Evolutionary conservation across 345 rosid species (phyloP), one percentile per base, ranked within the genome.

Genomic region (Gossypium ekmanianum): DNA sequence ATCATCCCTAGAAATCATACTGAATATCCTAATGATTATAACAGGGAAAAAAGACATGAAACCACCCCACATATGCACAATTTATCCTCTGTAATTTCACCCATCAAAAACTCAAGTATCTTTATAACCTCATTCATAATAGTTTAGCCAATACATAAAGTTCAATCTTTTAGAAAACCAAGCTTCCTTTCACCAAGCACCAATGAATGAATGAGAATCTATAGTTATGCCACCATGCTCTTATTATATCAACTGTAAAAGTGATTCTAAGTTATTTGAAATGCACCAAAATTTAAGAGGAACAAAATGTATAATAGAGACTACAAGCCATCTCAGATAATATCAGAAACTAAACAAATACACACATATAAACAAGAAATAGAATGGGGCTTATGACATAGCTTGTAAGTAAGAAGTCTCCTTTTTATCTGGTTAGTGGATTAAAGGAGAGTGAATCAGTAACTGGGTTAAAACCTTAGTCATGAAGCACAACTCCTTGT

Each of bases 181-280:
- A 67, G 39, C 18, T 22, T 45, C 71, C 70, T 67, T 67, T 20
- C 39, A 67, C 18, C 12, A 66, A 56, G 26, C 70, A 65, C 52
- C 70, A 20, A 43, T 8, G 4, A 34, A 20, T 56, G 27, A 65
- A 43, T 65, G 52, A 44, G 20, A 43, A 18, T 44, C 27, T 65
- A 43, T 65, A 65, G 44, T 18, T 65, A 43, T 65, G 52, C 26
- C 51, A 44, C 70, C 52, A 44, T 24, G 20, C 52, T 11, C 70
- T 45, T 7, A 10, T 43, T 20, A 45, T 11, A 47, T 47, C 34
- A 47, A 22, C 39, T 22, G n/a, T 9, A 47, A 47, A 59, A 47
- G 16, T 45, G 54, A 66, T 20, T 3, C 62, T 2, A 14, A 11
- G 71, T 66, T 66, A 45, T 20, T 24, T 18, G 10, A 5, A 66